Conservation (phyloP, 306 rosid genomes). For the Aeschynomene evenia region DNA sequence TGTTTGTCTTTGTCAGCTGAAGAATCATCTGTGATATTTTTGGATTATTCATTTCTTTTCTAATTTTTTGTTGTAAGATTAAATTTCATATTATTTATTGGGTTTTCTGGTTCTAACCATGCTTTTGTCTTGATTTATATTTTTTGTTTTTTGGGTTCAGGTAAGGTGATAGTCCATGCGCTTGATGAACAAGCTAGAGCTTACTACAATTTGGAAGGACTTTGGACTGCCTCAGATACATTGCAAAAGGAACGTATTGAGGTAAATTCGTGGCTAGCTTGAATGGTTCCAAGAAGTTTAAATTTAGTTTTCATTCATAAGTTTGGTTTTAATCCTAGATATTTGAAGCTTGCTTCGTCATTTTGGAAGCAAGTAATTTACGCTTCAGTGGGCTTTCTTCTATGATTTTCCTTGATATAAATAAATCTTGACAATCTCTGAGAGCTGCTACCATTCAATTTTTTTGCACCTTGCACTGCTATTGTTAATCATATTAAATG, state of each 20-base stretch:
- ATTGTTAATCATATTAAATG: background rate
- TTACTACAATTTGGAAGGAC: conserved; percentile 84
- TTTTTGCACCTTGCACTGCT: background rate
- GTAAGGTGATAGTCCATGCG: conserved; percentile 86
- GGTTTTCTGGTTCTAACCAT: conserved; percentile 18
- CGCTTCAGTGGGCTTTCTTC: background rate
- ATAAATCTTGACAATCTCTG: background rate
- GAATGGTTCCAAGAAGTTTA: background rate
- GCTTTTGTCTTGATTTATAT: background rate
- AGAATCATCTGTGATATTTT: background rate
- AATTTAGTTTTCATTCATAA: background rate
- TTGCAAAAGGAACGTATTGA: conserved; percentile 50
- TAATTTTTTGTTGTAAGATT: background rate
- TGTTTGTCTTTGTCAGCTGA: background rate
- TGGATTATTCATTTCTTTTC: background rate
- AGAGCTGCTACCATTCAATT: background rate
- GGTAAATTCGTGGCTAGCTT: conserved; percentile 40
- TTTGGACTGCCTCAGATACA: conserved; percentile 52
- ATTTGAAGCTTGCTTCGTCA: background rate
- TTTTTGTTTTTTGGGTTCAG: conserved; percentile 39
- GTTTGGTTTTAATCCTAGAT: conserved; percentile 8
- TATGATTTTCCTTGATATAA: background rate
- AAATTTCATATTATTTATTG: background rate
- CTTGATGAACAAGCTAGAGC: conserved; percentile 94
- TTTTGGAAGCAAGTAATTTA: conserved; percentile 8